Base-by-base conservation (phyloP, 179 eudicot species). In the Carnegiea gigantea region DNA sequence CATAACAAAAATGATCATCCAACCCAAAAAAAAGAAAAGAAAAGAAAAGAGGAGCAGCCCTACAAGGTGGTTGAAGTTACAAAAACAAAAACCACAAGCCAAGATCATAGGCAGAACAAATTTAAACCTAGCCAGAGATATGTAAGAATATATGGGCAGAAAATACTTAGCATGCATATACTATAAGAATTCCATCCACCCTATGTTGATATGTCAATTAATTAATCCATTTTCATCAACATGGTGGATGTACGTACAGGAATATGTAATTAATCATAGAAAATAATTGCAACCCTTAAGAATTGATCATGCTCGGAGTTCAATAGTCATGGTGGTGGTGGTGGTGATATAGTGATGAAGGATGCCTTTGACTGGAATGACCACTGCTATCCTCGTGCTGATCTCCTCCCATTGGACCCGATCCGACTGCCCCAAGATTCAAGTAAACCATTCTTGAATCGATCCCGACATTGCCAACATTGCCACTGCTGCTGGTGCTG, bases 391-490 rank as follows among this genome's bases (percentile, higher is more conserved):
- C 88, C 9, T 87, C 90, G 18, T 90, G 88, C 64, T 87, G 82
- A 84, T 86, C 83, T 80, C 87, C 83, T 79, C 86, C 85, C 85
- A 88, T 86, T 38, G 88, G 73, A 9, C 79, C 80, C 8, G 88
- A 81, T 36, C 86, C 87, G 14, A 88, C 89, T 6, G 88, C 93
- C 9, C 90, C 93, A 6, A 92, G 86, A 75, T 95, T 92, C 77
- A 93, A 77, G 83, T 93, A 95, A 75, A 93, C 98, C 93, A 95
- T 82, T 79, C 98, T 93, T 33, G 98, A 88, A 85, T 92, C 95
- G 20, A 93, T 90, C 5, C 78, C 88, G 73, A 87, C 83, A 60
- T 79, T 85, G 20, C 87, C 84, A 11, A 88, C 87, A 76, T 85
- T 80, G 18, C 88, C 88, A 59, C 90, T 84, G 54, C 82, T 77